Base-by-base conservation (phyloP, 2,329 filamentous ascomycete genomes). In the Pyrenochaeta sp. region DNA sequence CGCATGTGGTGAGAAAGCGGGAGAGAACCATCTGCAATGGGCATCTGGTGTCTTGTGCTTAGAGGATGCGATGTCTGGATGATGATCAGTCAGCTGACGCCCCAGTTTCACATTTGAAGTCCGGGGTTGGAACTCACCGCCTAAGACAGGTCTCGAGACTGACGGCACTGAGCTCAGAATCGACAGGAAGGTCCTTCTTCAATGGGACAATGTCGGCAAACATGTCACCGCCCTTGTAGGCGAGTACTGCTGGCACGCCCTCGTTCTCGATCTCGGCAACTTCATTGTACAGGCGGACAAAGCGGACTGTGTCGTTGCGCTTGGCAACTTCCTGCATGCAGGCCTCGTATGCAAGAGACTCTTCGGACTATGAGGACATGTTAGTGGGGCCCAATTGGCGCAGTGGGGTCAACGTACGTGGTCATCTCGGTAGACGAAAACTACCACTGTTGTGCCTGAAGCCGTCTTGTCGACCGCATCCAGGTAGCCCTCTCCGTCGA, bases 261-360 rank as follows among this genome's bases (percentile, higher is more conserved):
- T 91, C 88, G 45, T 88, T 84, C 68, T 96, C 90, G 78, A 97
- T 96, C 69, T 97, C 92, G 24, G 96, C 95, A 45, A 96, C 92
- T 51, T 89, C 86, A 68, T 90, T 90, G 72, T 96, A 87, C 34
- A 97, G 82, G 74, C 93, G 95, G 74, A 97, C 82, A 67, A 99
- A 97, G 65, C 89, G 90, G 22, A 89, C 82, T 7, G 84, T 81
- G 15, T 83, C 79, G 65, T 96, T 79, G 48, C 82, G 78, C 50
- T 80, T 77, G 28, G 96, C 90, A 19, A 97, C 79, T 1, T 87
- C 87, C 38, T 80, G 75, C 59, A 99, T 79, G 37, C 88, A 91
- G 27, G 85, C 81, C 68, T 96, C 90, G 14, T 7, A 6, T 5
- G 4, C 15, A 4, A 18, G 11, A 3, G 15, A 19, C 4, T 17